Conservation (phyloP, 345 rosid species). For the Melastoma malabathricum region DNA sequence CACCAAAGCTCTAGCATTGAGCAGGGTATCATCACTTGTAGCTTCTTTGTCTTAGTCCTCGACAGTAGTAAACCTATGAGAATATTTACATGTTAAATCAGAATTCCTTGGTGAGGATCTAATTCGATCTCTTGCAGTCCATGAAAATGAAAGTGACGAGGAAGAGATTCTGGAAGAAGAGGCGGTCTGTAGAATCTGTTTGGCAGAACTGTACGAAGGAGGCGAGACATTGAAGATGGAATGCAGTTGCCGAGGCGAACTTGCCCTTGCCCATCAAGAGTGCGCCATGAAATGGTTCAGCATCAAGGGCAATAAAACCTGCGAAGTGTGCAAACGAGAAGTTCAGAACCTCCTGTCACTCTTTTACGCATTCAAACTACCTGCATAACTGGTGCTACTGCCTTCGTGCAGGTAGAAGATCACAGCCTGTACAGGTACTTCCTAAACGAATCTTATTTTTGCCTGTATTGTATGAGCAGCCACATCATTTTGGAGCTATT, state of each 20-base stretch:
- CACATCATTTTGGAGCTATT: too few relatives aligned
- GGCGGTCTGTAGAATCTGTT: constrained; percentile 90
- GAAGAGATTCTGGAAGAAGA: constrained; percentile 94
- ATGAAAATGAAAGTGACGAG: constrained; percentile 50
- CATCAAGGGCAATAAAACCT: constrained; percentile 85
- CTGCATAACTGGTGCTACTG: constrained; percentile 13
- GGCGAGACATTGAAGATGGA: constrained; percentile 96
- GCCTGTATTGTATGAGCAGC: too few relatives aligned
- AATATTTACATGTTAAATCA: too few relatives aligned
- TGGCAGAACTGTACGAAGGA: constrained; percentile 74
- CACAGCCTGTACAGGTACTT: constrained; percentile 33
- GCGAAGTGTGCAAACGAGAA: constrained; percentile 92
- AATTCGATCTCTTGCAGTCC: too few relatives aligned
- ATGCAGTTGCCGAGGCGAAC: constrained; percentile 98
- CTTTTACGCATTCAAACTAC: constrained; percentile 63
- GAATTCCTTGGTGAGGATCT: too few relatives aligned
- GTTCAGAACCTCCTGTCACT: constrained; percentile 86
- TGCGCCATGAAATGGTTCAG: constrained; percentile 95
- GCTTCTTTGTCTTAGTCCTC: too few relatives aligned
- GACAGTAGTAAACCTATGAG: too few relatives aligned
- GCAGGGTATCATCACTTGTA: too few relatives aligned
- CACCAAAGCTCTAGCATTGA: too few relatives aligned
- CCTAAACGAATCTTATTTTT: too few relatives aligned
- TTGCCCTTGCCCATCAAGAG: constrained; percentile 88
- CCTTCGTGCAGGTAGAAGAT: constrained; percentile 18